These are phyloP conservation scores for Eucalyptus pauciflora DNA, from an alignment of 345 rosid species.

Conservation along the genomic window DNA sequence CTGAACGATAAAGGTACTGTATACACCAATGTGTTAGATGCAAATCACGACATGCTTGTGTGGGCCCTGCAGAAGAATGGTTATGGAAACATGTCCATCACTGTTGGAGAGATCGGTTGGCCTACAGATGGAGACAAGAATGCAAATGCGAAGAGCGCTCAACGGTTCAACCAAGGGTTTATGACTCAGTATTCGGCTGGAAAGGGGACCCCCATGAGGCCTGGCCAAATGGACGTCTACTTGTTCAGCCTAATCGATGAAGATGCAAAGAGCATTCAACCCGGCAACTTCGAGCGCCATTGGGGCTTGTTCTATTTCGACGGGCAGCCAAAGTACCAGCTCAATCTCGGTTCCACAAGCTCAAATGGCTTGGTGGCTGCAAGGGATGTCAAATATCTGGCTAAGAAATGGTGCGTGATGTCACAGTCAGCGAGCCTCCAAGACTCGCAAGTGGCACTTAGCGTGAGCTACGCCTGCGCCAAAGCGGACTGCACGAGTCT, in stretches of 20 bases:
- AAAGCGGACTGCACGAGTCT: slow-evolving; percentile 78
- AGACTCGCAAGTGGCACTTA: slow-evolving; percentile 49
- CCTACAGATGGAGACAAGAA: slow-evolving; percentile 82
- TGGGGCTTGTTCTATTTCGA: slow-evolving; percentile 86
- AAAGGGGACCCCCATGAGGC: slow-evolving; percentile 76
- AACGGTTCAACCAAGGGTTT: slow-evolving; percentile 88
- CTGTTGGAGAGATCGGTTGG: slow-evolving; percentile 90
- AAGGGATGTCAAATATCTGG: slow-evolving; percentile 37
- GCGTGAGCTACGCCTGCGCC: slow-evolving; percentile 77
- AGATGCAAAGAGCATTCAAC: slow-evolving; percentile 70
- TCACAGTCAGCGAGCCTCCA: slow-evolving; percentile 50
- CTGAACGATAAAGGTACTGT: slow-evolving; percentile 51
- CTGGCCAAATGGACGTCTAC: slow-evolving; percentile 59
- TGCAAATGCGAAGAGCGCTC: slow-evolving; percentile 60
- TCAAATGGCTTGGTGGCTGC: slow-evolving; percentile 50
- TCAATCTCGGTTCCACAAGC: slow-evolving; percentile 76
- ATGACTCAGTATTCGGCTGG: slow-evolving; percentile 54
- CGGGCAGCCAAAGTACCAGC: slow-evolving; percentile 51
- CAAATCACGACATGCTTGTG: slow-evolving; percentile 76
- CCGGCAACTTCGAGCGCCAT: slow-evolving; percentile 91
- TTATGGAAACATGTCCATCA: slow-evolving; percentile 57
- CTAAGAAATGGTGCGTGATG: slow-evolving; percentile 83
- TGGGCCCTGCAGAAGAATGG: slow-evolving; percentile 87
- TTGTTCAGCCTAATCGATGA: slow-evolving; percentile 78
- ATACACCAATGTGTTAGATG: slow-evolving; percentile 80